Evolutionary conservation across 1,139 yeast species (phyloP), one percentile per base, ranked within the genome.

Genomic region (Geotrichum klebahnii): DNA sequence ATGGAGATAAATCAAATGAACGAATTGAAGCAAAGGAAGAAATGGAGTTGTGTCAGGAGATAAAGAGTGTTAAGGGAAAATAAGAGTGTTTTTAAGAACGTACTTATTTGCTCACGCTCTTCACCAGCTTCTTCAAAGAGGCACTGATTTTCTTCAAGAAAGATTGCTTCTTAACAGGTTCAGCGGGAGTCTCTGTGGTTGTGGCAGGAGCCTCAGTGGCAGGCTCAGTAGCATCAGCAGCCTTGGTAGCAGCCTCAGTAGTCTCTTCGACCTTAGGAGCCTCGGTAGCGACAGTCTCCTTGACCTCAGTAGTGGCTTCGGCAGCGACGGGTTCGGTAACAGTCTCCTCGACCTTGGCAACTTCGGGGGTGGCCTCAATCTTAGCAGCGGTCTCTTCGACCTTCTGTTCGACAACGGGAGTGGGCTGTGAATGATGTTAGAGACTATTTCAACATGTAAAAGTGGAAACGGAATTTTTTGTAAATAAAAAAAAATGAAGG

Each of bases 301-400:
- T 45, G 34, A 37, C 31, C 10, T 33, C 36, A 37, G 35, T 40
- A 20, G 44, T 22, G 22, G 33, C 32, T 33, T 28, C 46, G 24
- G 45, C 50, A 23, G 52, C 48, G 35, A 38, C 54, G 33, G 46
- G 54, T 31, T 49, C 51, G 40, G 51, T 56, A 33, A 50, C 57
- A 19, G 37, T 61, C 41, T 47, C 61, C 38, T 44, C 56, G 36
- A 50, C 58, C 46, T 53, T 59, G 38, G 53, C 55, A 33, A 50
- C 48, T 24, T 46, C 60, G 50, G 54, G 51, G 33, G 44, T 46
- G 39, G 57, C 48, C 35, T 31, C 50, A 28, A 46, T 49, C 23
- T 52, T 53, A 37, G 52, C 55, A 29, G 47, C 56, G 40, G n/a
- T n/a, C n/a, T n/a, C n/a, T n/a, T n/a, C n/a, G n/a, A n/a, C n/a